Evolutionary conservation across 805 yeast species (phyloP).

Genomic region (Dipodascus geniculatus): DNA sequence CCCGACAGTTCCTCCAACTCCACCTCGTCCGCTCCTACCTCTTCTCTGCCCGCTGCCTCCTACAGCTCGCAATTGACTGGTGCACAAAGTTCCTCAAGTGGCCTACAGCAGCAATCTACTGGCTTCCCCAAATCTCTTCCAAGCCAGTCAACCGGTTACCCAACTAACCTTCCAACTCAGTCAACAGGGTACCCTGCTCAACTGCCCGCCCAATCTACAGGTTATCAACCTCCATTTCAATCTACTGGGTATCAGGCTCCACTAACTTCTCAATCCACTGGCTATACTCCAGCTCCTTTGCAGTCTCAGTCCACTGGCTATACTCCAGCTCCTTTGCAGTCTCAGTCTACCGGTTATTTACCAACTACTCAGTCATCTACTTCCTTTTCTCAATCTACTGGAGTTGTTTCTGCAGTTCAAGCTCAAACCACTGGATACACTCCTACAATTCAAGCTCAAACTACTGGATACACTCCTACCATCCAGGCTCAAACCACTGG

Average conservation of each 20-base stretch:
- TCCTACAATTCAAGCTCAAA: conserved; percentile 1
- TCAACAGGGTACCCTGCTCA: neutral
- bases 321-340: conserved; percentile 2
- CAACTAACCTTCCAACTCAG: neutral
- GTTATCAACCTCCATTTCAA: conserved; percentile 11
- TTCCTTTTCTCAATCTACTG: neutral
- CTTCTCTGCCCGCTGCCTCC: neutral
- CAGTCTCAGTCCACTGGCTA: neutral
- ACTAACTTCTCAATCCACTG: conserved; percentile 21
- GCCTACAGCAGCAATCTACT: neutral
- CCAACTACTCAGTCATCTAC: conserved; percentile 6
- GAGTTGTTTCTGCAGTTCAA: neutral
- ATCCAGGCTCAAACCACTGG: neutral
- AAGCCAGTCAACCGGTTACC: neutral
- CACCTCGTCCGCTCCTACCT: conserved; percentile 18
- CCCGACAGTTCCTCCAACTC: conserved; percentile 35
- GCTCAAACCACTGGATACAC: neutral
- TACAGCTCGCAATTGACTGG: conserved; percentile 1
- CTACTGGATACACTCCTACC: neutral
- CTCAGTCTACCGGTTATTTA: neutral
- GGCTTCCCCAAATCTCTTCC: neutral
- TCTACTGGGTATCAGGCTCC: conserved; percentile 16
- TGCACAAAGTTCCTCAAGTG: neutral
- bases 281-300: conserved; percentile 13
- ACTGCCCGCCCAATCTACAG: conserved; percentile 8